These are phyloP conservation scores for Posidonia oceanica DNA, from an alignment of 116 monocot genomes.

Conservation along the genomic window DNA sequence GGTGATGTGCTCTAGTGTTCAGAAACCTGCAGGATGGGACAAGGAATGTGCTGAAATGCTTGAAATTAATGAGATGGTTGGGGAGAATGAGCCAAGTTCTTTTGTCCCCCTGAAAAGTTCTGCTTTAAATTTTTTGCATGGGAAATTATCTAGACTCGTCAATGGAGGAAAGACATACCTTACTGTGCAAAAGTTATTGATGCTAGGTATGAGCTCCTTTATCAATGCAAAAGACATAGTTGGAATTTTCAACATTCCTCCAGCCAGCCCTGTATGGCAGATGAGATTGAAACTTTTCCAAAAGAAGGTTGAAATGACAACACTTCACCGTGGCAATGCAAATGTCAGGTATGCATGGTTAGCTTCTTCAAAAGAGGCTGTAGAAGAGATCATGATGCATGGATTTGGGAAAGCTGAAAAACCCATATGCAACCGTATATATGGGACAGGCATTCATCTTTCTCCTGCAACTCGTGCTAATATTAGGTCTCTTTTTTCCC, in stretches of 20 bases:
- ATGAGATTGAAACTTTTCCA: slow-evolving; percentile 41
- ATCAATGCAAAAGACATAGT: slow-evolving; percentile 49
- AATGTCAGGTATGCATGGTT: slow-evolving; percentile 91
- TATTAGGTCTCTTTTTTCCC: slow-evolving; percentile 5
- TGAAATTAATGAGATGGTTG: slow-evolving; percentile 29
- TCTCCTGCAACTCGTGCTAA: slow-evolving; percentile 38
- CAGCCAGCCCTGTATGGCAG: slow-evolving; percentile 25
- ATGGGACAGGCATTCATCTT: slow-evolving; percentile 59
- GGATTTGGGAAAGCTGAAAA: slow-evolving; percentile 34
- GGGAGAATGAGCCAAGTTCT: slow-evolving; percentile 11
- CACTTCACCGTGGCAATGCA: slow-evolving; percentile 56
- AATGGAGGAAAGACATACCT: slow-evolving; percentile 11
- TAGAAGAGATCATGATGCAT: slow-evolving; percentile 39
- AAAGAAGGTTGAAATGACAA: slow-evolving; percentile 40
- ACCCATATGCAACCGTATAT: slow-evolving; percentile 16
- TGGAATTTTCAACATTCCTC: slow-evolving; percentile 45
- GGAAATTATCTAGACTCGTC: slow-evolving; percentile 3
- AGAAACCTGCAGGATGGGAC: slow-evolving; percentile 9
- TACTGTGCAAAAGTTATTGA: slow-evolving; percentile 47
- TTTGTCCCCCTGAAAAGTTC: neutral
- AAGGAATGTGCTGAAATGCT: neutral
- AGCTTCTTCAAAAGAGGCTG: slow-evolving; percentile 43
- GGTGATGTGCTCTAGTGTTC: slow-evolving; percentile 1
- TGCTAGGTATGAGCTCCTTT: slow-evolving; percentile 36
- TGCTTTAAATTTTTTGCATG: slow-evolving; percentile 9